Evolutionary conservation across 495 filamentous ascomycete genomes (phyloP).

Genomic region (Hypoxylon subgilvum): DNA sequence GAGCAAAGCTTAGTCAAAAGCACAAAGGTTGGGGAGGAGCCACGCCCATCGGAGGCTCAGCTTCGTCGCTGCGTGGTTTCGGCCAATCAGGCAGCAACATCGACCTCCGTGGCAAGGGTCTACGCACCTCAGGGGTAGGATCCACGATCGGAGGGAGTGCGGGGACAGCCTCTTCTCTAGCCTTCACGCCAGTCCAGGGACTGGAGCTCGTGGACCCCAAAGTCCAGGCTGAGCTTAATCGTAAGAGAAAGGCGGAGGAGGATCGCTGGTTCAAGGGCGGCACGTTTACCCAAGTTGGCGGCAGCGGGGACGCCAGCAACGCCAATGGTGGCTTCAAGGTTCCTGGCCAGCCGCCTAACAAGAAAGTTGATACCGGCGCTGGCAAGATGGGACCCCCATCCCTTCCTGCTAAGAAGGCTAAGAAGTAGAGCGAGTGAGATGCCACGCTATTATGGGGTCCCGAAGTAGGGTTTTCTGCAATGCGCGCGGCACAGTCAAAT

Average conservation of each 20-base stretch:
- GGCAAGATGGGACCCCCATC: conserved; percentile 52
- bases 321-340: conserved; percentile 57
- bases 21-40: conserved; percentile 92
- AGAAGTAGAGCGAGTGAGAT: background rate
- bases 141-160: conserved; percentile 62
- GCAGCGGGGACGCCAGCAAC: conserved; percentile 40
- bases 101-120: conserved; percentile 72
- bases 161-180: conserved; percentile 85
- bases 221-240: conserved; percentile 76
- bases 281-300: conserved; percentile 89
- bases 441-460: background rate
- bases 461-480: conserved; percentile 10
- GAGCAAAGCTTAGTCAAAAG: conserved; percentile 90
- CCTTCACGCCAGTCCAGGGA: conserved; percentile 93
- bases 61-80: conserved; percentile 79
- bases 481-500: background rate
- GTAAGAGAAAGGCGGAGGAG: conserved; percentile 91
- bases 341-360: conserved; percentile 66
- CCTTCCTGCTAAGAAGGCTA: conserved; percentile 37
- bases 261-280: conserved; percentile 96
- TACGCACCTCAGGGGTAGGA: conserved; percentile 78
- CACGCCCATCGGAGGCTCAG: conserved; percentile 69
- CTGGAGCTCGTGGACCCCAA: conserved; percentile 96
- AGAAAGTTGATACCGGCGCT: conserved; percentile 62
- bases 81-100: conserved; percentile 68